A percentile compares a stretch with the other conserved stretches of the same genome.
Conservation (phyloP, 164 flowering plant genomes). For the Liriodendron chinense region DNA sequence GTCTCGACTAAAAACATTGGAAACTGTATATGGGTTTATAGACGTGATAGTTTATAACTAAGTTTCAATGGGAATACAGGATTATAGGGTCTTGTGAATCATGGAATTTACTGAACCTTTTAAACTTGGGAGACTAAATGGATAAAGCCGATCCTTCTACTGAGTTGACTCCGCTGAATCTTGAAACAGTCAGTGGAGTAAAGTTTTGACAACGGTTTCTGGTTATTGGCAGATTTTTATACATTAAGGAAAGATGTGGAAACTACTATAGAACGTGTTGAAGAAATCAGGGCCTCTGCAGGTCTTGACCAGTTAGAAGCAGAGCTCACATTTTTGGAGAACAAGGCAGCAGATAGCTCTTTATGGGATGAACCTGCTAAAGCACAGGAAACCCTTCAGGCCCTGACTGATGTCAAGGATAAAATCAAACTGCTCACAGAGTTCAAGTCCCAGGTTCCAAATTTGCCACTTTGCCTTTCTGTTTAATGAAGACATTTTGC, state of each 20-base stretch:
- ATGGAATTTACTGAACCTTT: neutral
- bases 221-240: slow-evolving; percentile 69
- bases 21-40: too few relatives aligned
- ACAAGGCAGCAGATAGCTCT: slow-evolving; percentile 65
- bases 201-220: neutral
- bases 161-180: neutral
- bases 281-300: slow-evolving; percentile 68
- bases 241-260: slow-evolving; percentile 83
- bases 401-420: slow-evolving; percentile 85
- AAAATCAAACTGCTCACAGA: slow-evolving; percentile 67
- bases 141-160: neutral
- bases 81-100: too few relatives aligned
- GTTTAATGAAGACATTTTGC: neutral
- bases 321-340: slow-evolving; percentile 59
- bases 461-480: neutral
- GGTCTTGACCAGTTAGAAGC: slow-evolving; percentile 65
- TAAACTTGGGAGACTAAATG: neutral
- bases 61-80: too few relatives aligned
- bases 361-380: slow-evolving; percentile 88
- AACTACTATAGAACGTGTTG: slow-evolving; percentile 52
- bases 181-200: neutral
- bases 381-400: slow-evolving; percentile 79
- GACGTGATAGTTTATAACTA: too few relatives aligned
- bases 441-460: slow-evolving; percentile 70
- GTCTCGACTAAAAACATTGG: too few relatives aligned